These are phyloP conservation scores for Myriangium duriaei DNA, from an alignment of 2,329 filamentous ascomycete species.

Conservation along the genomic window DNA sequence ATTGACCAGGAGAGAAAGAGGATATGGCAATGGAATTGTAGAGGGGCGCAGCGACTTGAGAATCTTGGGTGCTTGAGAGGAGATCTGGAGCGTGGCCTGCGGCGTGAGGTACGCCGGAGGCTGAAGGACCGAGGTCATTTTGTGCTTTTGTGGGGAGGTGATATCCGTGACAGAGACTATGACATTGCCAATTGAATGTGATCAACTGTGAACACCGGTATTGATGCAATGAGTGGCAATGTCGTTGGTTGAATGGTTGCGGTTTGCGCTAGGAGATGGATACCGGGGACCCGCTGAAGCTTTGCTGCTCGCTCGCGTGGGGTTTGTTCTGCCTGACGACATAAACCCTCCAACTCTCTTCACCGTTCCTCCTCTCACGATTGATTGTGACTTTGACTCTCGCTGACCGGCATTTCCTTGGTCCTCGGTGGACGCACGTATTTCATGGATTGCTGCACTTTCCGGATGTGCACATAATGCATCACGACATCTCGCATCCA, in stretches of 20 bases:
- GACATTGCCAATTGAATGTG: background rate
- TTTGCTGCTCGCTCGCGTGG: background rate
- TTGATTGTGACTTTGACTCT: no score
- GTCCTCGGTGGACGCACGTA: no score
- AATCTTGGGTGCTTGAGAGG: constrained; percentile 31
- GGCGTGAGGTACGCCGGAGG: constrained; percentile 30
- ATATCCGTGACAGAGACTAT: background rate
- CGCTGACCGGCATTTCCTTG: no score
- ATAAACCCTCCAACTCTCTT: background rate
- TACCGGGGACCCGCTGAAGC: background rate
- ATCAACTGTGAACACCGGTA: no score
- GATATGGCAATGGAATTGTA: constrained; percentile 30
- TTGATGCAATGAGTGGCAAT: background rate
- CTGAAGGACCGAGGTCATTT: constrained; percentile 27
- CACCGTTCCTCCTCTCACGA: no score
- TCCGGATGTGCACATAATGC: constrained; percentile 6
- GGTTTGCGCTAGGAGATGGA: background rate
- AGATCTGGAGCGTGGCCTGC: constrained; percentile 32
- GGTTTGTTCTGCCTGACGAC: background rate
- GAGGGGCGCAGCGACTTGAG: constrained; percentile 24
- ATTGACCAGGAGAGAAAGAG: constrained; percentile 37
- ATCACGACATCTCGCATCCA: constrained; percentile 7
- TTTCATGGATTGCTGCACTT: background rate
- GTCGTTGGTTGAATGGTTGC: background rate
- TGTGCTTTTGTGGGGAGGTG: background rate